Evolutionary conservation across 176 grass and related monocot genomes (phyloP), one percentile per base, ranked within the genome.

Genomic region (Bolboschoenus planiculmis): DNA sequence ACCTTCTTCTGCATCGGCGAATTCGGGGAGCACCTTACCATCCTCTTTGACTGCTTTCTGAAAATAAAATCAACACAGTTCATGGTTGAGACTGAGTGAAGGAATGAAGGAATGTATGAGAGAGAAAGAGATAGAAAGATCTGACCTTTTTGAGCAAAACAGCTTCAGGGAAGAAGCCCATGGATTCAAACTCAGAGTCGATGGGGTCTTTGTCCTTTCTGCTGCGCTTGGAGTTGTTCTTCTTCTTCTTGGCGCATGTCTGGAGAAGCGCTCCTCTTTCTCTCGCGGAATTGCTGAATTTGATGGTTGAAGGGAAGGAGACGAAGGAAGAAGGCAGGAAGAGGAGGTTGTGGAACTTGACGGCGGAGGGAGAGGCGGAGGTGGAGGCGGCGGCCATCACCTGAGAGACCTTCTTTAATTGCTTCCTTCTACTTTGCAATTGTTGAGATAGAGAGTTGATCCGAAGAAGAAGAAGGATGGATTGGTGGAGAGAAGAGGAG

Each of bases 1-100:
- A 97, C 92, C 95, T 93, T 98, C 90, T 82, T 90, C 86, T 2
- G 81, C 88, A 78, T 95, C 90, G 8, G 92, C 95, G 85, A 98
- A 98, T 91, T 98, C 87, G 70, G 95, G 95, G 53, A 87, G 90
- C 74, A 81, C 79, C 51, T 87, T 78, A 66, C 89, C 90, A n/a
- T 90, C 92, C 46, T 95, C 84, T 72, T 70, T 89, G 5, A 88
- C 46, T 56, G 26, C 81, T 89, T 97, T 97, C 95, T 97, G 71
- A 31, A 84, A 85, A 59, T 47, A 20, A 71, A n/a, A n/a, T n/a
- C n/a, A n/a, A n/a, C n/a, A n/a, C n/a, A n/a, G n/a, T n/a, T n/a
- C n/a, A n/a, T n/a, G n/a, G n/a, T n/a, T n/a, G n/a, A n/a, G n/a
- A n/a, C n/a, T n/a, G 73, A 47, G 43, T 10, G 10, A 47, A 47